Base-by-base conservation (phyloP, 208 protist genomes). In the Porcisia hertigi region DNA sequence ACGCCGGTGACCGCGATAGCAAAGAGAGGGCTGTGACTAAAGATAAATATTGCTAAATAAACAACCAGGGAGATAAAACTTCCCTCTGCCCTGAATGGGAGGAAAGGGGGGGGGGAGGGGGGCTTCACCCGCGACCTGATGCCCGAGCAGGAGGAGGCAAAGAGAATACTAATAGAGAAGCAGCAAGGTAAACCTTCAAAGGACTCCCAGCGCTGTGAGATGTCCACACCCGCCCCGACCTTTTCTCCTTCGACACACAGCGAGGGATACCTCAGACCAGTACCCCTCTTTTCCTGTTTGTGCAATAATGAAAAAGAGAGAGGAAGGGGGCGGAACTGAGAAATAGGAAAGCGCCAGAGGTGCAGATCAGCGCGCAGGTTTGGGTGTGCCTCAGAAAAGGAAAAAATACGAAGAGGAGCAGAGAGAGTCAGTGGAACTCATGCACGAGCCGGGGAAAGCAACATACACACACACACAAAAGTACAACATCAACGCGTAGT, bases 291-390 rank as follows among this genome's bases (percentile, higher is more conserved):
- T 11, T n/a, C 11, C 58, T 52, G 39, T 53, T 5, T 11, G n/a
- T 11, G 8, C 23, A n/a, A 65, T 18, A 66, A 66, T 8, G 36
- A 6, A 8, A 63, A n/a, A 63, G 58, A 34, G 25, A 45, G 36
- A 16, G 4, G 18, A 45, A 30, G 18, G 20, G 30, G 75, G 14
- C 64, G 63, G 53, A 82, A 57, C 4, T 79, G 52, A 64, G 25
- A 74, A n/a, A 81, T 23, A 77, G 77, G 72, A 58, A 69, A 52
- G 30, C 55, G n/a, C 58, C 7, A 63, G 12, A 20, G 36, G 36
- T 47, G 58, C 14, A 39, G 18, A 45, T 43, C 18, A 39, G 36
- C 60, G 36, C 2, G 41, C 60, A 23, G 18, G 60, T 65, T 65
- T 14, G 65, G 52, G 52, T 70, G 2, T 11, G 57, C 65, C 34